These are phyloP conservation scores for Zygosaccharomyces lentus DNA, from an alignment of 805 yeast genomes.

Conservation along the genomic window DNA sequence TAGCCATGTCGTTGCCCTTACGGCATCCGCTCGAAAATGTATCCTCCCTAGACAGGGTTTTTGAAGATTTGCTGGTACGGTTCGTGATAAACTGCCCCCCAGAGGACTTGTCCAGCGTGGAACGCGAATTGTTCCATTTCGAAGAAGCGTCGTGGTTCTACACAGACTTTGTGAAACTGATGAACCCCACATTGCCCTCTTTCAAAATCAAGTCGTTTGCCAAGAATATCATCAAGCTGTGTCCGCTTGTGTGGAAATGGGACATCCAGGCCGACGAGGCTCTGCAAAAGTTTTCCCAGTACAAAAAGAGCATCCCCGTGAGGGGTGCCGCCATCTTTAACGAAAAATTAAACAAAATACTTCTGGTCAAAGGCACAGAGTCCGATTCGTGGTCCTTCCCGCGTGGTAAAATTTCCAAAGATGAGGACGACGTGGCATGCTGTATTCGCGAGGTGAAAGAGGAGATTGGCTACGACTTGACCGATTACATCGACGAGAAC, in stretches of 20 bases:
- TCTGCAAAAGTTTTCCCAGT: constrained; percentile 69
- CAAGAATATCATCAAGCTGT: constrained; percentile 56
- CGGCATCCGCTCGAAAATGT: constrained; percentile 54
- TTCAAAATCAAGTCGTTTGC: constrained; percentile 77
- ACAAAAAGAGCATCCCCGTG: constrained; percentile 89
- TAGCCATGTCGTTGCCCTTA: constrained; percentile 55
- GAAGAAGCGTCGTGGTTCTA: constrained; percentile 99
- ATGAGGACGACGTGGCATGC: constrained; percentile 82
- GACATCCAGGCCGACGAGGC: constrained; percentile 74
- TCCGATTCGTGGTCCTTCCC: constrained; percentile 92
- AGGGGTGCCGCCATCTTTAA: constrained; percentile 91
- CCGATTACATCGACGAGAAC: constrained; percentile 59
- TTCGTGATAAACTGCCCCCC: constrained; percentile 88
- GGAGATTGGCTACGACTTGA: constrained; percentile 88
- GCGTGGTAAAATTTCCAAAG: constrained; percentile 92
- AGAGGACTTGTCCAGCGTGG: constrained; percentile 66
- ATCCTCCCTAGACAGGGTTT: constrained; percentile 58
- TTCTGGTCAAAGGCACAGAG: constrained; percentile 82
- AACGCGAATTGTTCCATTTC: constrained; percentile 83
- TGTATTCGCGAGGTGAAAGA: constrained; percentile 89
- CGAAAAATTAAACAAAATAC: constrained; percentile 57
- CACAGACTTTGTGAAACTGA: constrained; percentile 69
- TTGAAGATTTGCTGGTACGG: constrained; percentile 84
- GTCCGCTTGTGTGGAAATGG: constrained; percentile 82
- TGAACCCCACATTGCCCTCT: constrained; percentile 71